Percentiles rank a stretch among this genome's conserved stretches.
phyloP scores from a whole-genome alignment of 2,329 filamentous ascomycete species.

The Pseudogymnoascus sp. region DNA sequence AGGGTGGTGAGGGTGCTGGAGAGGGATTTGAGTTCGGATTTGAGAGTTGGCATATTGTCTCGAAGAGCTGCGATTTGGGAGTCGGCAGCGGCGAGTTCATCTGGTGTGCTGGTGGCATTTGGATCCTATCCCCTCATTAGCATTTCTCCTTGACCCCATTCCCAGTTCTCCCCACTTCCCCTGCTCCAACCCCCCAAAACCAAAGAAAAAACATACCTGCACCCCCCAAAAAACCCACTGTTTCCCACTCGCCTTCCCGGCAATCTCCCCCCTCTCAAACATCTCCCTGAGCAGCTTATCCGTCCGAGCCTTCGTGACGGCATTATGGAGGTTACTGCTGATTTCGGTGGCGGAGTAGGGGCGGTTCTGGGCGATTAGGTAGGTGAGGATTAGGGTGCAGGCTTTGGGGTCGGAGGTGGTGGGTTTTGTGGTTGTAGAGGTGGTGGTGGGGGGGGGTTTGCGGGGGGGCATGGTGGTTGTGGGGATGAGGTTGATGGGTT shows the following conservation, averaged over 20 bases:
- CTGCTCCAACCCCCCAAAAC: background rate
- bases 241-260: conserved; percentile 34
- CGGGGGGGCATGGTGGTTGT: conserved; percentile 10
- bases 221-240: conserved; percentile 28
- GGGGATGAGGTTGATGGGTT: no score
- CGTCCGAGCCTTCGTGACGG: conserved; percentile 41
- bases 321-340: conserved; percentile 53
- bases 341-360: conserved; percentile 42
- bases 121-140: conserved; percentile 33
- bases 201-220: conserved; percentile 17
- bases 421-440: conserved; percentile 7
- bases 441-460: background rate
- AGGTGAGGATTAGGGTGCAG: conserved; percentile 27
- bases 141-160: background rate
- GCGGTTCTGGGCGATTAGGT: conserved; percentile 31
- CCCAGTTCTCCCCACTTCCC: background rate
- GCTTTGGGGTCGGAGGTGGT: conserved; percentile 26
- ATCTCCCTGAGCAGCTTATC: conserved; percentile 55
- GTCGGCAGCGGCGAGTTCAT: conserved; percentile 41
- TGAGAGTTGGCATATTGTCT: conserved; percentile 35
- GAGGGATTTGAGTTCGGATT: conserved; percentile 40
- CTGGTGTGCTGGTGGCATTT: conserved; percentile 37
- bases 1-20: conserved; percentile 34
- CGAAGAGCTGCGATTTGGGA: conserved; percentile 38
- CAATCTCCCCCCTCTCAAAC: conserved; percentile 49